phyloP scores from a whole-genome alignment of 768 basidiomycete genomes.

The Leccinum boreale region DNA sequence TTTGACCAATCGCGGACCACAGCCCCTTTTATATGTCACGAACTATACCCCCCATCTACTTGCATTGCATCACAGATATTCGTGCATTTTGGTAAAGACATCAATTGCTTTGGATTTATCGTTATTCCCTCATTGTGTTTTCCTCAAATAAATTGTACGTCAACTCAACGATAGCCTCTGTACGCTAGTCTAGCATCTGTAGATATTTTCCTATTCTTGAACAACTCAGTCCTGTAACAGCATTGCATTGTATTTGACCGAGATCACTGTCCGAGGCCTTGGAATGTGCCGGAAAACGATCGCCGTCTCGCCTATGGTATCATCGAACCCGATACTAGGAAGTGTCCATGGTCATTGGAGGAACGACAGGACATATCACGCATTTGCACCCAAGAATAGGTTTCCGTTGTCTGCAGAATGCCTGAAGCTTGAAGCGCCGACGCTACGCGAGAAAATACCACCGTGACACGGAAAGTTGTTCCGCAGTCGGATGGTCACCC shows the following conservation, averaged over 20 bases:
- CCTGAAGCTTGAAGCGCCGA: not conserved
- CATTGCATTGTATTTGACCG: slow-evolving; percentile 1
- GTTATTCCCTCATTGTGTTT: not conserved
- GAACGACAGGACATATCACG: not conserved
- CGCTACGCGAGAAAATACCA: not conserved
- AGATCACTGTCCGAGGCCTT: not conserved
- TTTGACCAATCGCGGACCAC: not conserved
- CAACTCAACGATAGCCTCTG: not conserved
- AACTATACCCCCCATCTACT: not conserved
- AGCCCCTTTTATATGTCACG: not conserved
- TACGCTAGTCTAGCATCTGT: not conserved
- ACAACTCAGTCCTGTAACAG: not conserved
- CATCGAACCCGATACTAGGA: not conserved
- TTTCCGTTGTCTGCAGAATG: not conserved
- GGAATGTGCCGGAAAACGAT: not conserved
- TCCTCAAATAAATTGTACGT: not conserved
- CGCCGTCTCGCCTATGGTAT: not conserved
- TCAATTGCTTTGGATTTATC: not conserved
- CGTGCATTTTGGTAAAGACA: slow-evolving; percentile 4
- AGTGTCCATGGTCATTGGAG: not conserved
- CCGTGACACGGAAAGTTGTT: not conserved
- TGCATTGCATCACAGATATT: slow-evolving; percentile 1
- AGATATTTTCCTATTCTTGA: not conserved
- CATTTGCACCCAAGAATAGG: not conserved
- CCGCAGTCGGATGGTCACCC: not conserved